Evolutionary conservation across 2,329 filamentous ascomycete genomes (phyloP), one percentile per base, ranked within the genome.

Genomic region (Sporothrix sp.): DNA sequence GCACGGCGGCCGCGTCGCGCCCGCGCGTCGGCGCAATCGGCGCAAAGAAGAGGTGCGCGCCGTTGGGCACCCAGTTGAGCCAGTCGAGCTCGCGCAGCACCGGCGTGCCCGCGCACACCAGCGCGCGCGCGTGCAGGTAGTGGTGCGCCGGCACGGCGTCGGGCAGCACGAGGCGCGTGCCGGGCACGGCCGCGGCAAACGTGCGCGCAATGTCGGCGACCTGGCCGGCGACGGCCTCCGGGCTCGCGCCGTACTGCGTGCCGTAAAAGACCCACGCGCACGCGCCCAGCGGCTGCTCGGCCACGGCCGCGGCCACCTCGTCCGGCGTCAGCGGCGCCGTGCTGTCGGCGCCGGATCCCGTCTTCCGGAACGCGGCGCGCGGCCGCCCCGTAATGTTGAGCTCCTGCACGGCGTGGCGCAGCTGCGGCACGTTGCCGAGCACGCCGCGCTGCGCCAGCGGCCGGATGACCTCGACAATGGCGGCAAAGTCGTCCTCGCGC

Each of bases 31-130:
- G 71, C 7, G 68, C 66, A 52, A 78, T 76, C 1, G 75, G 74
- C 5, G 67, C 70, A 63, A 78, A 78, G 63, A 72, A 66, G 10
- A 71, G 60, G 52, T 72, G 70, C 1, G 65, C 63, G 7, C 69
- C 73, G 57, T 77, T 77, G 3, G 73, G 72, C 7, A 71, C 59
- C 74, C 74, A 78, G 58, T 74, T 70, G 16, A 68, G 60, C 65
- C 66, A 68, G 32, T 63, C 59, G 21, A 71, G 56, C 58, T 71
- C 69, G 40, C 64, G 61, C 16, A 70, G 58, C 3, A 62, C 60
- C 2, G 66, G 66, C 7, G 62, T 57, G 10, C 66, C 60, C 33
- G 61, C 58, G 57, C 65, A 64, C 30, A 69, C 62, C n/a, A 59
- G 56, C 21, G 59, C 57, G 54, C 66, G 58, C 54, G 65, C 59